Base-by-base conservation (phyloP, 164 flowering plant species). In the Hamamelis virginiana region DNA sequence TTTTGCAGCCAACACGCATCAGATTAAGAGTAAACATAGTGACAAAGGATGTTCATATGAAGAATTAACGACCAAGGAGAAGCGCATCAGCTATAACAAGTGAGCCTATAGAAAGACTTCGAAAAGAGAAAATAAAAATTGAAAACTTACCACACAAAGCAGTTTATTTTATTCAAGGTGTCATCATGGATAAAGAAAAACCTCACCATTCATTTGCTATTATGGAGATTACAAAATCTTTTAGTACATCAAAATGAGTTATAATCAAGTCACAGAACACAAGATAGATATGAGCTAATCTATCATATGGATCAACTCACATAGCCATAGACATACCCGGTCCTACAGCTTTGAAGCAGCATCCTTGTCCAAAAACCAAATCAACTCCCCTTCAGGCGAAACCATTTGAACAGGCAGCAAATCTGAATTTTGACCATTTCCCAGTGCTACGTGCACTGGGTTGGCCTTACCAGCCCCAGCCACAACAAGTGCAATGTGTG, bases 311-410 rank as follows among this genome's bases (percentile, higher is more conserved):
- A 38, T 52, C 3, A 53, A 70, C 46, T 65, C 62, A 62, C 25
- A 59, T 45, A 23, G 64, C 22, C 12, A 26, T 16, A 27, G 33
- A 48, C 59, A 26, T n/a, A 43, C 22, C 58, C 19, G 51, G 9
- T 27, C 28, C 65, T 76, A 82, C 46, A 86, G 83, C 76, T 82
- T 84, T 4, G 86, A 80, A 66, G 93, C 86, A 33, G 94, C 97
- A 27, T 53, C 85, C 71, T 85, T 89, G 85, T 89, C 92, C 47
- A 85, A 56, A 75, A 91, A 87, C 94, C 97, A 91, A 11, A 76
- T 72, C 22, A 84, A 51, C 62, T 85, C 87, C 26, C 78, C 90
- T 70, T 82, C 88, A 12, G 94, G 83, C 8, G 83, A 76, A 71
- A 88, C 90, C 84, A 79, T 71, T 28, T 78, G 81, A 67, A 78